A percentile compares a stretch with the other conserved stretches of the same genome.
phyloP scores from a whole-genome alignment of 768 basidiomycete species.

The Tricholoma saponaceum region DNA sequence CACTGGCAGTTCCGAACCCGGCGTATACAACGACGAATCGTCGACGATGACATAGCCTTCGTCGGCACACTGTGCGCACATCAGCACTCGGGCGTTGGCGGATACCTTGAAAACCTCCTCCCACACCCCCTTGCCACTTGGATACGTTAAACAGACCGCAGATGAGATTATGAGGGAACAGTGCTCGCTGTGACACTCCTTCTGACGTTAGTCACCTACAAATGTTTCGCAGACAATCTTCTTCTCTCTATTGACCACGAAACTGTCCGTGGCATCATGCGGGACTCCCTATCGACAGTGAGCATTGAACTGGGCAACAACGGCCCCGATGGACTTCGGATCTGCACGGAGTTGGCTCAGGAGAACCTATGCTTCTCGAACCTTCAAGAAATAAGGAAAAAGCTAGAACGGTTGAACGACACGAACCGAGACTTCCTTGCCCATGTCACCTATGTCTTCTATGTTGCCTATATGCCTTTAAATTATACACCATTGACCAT shows the following conservation, averaged over 20 bases:
- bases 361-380: constrained; percentile 42
- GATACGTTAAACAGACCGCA: constrained; percentile 68
- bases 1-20: constrained; percentile 59
- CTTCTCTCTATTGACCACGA: constrained; percentile 54
- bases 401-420: constrained; percentile 42
- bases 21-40: constrained; percentile 64
- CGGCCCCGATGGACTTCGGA: constrained; percentile 37
- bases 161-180: constrained; percentile 70
- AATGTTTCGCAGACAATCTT: constrained; percentile 54
- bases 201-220: constrained; percentile 58
- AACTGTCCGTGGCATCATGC: constrained; percentile 48
- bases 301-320: constrained; percentile 48
- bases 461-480: too few relatives aligned
- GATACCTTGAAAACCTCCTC: constrained; percentile 74
- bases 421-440: constrained; percentile 41
- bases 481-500: too few relatives aligned
- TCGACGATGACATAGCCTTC: constrained; percentile 72
- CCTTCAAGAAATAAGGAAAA: constrained; percentile 43
- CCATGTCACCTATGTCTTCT: too few relatives aligned
- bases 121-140: constrained; percentile 72
- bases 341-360: constrained; percentile 48
- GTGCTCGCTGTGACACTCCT: constrained; percentile 64
- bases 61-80: constrained; percentile 78
- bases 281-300: constrained; percentile 41
- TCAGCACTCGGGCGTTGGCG: constrained; percentile 74